phyloP scores from a whole-genome alignment of 345 rosid species.

The Salix suchowensis region DNA sequence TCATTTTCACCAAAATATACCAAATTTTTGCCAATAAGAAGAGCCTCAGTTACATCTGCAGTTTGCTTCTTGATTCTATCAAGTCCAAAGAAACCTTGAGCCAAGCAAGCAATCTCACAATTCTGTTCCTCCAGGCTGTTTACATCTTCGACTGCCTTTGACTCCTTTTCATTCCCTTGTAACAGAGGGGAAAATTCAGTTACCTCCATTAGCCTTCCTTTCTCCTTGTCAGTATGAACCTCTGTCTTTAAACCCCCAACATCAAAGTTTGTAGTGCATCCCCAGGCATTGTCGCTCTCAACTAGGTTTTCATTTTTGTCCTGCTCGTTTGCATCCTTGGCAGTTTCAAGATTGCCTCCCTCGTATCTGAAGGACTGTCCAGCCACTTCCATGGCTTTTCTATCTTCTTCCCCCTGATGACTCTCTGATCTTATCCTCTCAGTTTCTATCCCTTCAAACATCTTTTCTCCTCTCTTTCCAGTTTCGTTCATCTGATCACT shows the following conservation, averaged over 20 bases:
- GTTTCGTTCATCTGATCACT: constrained; percentile 9
- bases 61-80: constrained; percentile 33
- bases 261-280: constrained; percentile 19
- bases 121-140: constrained; percentile 33
- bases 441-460: neutral
- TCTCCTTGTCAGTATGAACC: constrained; percentile 22
- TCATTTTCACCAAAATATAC: constrained; percentile 29
- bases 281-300: constrained; percentile 25
- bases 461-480: neutral
- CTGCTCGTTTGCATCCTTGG: constrained; percentile 19
- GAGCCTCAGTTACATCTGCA: constrained; percentile 27
- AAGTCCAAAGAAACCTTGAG: constrained; percentile 30
- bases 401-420: constrained; percentile 31
- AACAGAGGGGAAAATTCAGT: constrained; percentile 26
- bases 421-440: constrained; percentile 28
- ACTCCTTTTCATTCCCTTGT: constrained; percentile 36
- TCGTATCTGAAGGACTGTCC: constrained; percentile 25
- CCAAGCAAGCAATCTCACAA: constrained; percentile 35
- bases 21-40: constrained; percentile 23
- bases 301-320: constrained; percentile 17
- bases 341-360: constrained; percentile 15
- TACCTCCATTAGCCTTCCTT: constrained; percentile 21
- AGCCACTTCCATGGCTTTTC: constrained; percentile 16
- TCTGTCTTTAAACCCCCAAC: constrained; percentile 17
- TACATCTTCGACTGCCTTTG: constrained; percentile 33